Percentiles rank a stretch among this genome's conserved stretches.
phyloP scores from a whole-genome alignment of 192 early-diverging fungal genomes.

The Phycomyces nitens region DNA sequence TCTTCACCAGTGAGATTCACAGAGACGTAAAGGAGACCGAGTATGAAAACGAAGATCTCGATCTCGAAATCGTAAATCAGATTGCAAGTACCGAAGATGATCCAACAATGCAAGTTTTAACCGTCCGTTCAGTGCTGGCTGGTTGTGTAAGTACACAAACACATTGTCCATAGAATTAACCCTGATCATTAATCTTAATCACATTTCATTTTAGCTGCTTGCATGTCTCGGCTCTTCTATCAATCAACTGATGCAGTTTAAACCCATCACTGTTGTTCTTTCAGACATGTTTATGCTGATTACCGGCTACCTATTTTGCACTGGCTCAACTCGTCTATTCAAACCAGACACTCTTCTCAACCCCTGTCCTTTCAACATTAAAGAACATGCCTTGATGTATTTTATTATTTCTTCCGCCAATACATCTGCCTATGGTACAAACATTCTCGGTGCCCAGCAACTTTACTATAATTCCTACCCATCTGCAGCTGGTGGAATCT shows the following conservation, averaged over 20 bases:
- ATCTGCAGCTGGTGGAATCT: constrained; percentile 39
- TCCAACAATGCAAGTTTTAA: constrained; percentile 54
- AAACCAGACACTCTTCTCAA: constrained; percentile 48
- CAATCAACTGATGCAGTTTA: constrained; percentile 77
- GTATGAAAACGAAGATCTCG: constrained; percentile 14
- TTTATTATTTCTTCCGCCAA: constrained; percentile 67
- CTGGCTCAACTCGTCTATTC: constrained; percentile 53
- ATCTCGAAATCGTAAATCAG: constrained; percentile 13
- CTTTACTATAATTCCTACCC: constrained; percentile 63
- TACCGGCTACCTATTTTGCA: constrained; percentile 69
- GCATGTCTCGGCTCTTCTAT: constrained; percentile 54
- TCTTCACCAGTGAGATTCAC: background rate
- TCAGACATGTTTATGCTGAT: constrained; percentile 65
- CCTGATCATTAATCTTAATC: too few species aligned
- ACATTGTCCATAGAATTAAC: background rate
- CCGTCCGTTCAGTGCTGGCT: constrained; percentile 63
- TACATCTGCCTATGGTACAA: too few species aligned
- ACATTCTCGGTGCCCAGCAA: constrained; percentile 60
- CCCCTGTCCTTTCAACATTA: constrained; percentile 30
- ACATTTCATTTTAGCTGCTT: constrained; percentile 38
- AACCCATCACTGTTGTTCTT: constrained; percentile 67
- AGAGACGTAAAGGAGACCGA: background rate
- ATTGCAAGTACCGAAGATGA: too few species aligned
- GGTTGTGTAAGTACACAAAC: constrained; percentile 47
- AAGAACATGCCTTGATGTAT: constrained; percentile 30